Evolutionary conservation across 306 rosid species (phyloP), one percentile per base, ranked within the genome.

Genomic region (Vicia sativa): DNA sequence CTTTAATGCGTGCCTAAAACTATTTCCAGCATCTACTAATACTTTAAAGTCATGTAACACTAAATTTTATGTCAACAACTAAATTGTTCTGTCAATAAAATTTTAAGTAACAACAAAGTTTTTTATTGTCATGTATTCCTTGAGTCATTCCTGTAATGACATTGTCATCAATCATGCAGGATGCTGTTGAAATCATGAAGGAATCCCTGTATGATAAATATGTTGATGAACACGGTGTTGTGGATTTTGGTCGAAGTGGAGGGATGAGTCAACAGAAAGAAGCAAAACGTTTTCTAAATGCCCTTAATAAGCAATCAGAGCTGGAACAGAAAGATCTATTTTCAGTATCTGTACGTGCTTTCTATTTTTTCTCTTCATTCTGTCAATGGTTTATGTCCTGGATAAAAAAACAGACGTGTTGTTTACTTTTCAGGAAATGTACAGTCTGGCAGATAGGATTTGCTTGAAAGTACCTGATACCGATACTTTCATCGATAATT

Each of bases 201-300:
- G 98, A 93, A 77, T 93, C 98, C 72, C 81, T 93, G 49, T 93
- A 77, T 54, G 97, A 93, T 68, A 93, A 93, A 82, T 93, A 86
- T 52, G 89, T 88, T 57, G 97, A 93, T 52, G 96, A 90, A 74
- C 93, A 90, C 62, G 98, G 98, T n/a, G 52, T 85, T 59, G 87
- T 93, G 74, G 96, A 90, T 76, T 93, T 93, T 70, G 98, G 96
- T 76, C 88, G 97, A 59, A 88, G 98, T 68, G 97, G 98, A 54
- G 98, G 98, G 21, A 93, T 93, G 97, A 93, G 98, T 79, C 96
- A 83, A 79, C 98, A 88, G 74, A 93, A 93, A 81, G 98, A 90
- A 74, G 97, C 96, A 43, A 93, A 93, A 68, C 83, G 96, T 76
- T 93, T 90, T 80, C 74, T 90, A 57, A 85, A 91, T 73, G 96